phyloP scores from a whole-genome alignment of 1,284 basidiomycete species.

The Pseudozyma sp. region DNA sequence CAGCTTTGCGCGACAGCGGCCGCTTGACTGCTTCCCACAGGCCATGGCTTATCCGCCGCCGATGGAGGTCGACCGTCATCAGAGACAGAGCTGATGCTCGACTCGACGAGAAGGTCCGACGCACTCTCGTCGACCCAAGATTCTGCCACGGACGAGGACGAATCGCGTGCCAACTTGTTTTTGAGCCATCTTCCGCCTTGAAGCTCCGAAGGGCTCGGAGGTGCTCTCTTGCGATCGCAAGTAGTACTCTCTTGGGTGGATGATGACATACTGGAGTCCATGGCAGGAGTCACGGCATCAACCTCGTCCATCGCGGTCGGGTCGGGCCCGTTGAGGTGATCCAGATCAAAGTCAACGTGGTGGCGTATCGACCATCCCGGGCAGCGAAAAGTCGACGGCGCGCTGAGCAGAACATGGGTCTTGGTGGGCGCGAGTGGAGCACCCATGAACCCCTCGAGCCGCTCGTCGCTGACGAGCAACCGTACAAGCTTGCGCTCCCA shows the following conservation, averaged over 20 bases:
- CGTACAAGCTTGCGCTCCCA: slow-evolving; percentile 58
- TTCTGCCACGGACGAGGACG: slow-evolving; percentile 27
- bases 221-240: slow-evolving; percentile 7
- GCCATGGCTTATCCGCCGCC: slow-evolving; percentile 17
- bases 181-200: slow-evolving; percentile 10
- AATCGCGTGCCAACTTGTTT: slow-evolving; percentile 14
- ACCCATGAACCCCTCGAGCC: slow-evolving; percentile 23
- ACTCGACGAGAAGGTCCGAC: slow-evolving; percentile 31
- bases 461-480: slow-evolving; percentile 33
- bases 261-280: slow-evolving; percentile 13
- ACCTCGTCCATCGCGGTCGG: too few relatives aligned
- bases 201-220: slow-evolving; percentile 12
- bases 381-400: slow-evolving; percentile 37
- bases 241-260: neutral
- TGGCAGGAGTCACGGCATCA: neutral
- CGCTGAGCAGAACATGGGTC: slow-evolving; percentile 47
- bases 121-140: slow-evolving; percentile 36
- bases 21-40: neutral
- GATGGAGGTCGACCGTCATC: slow-evolving; percentile 32
- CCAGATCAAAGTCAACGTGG: slow-evolving; percentile 41
- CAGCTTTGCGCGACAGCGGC: slow-evolving; percentile 6
- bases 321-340: slow-evolving; percentile 6
- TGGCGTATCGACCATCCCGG: slow-evolving; percentile 48
- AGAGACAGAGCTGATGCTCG: slow-evolving; percentile 37
- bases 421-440: slow-evolving; percentile 25